phyloP scores from a whole-genome alignment of 2,329 filamentous ascomycete species.

The Beauveria varroae region DNA sequence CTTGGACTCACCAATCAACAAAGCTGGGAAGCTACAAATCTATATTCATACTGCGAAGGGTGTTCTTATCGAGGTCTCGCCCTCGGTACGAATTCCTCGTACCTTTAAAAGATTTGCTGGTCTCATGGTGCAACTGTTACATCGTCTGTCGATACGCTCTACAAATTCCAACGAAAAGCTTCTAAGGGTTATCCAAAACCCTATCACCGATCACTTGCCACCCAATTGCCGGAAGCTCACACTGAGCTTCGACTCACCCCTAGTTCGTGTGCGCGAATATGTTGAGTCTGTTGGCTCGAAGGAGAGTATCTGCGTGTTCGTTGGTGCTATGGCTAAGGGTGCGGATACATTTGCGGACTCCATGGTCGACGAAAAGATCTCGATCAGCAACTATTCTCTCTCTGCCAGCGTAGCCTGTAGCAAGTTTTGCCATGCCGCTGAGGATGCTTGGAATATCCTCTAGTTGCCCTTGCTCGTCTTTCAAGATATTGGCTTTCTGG shows the following conservation, averaged over 20 bases:
- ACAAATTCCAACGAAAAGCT: constrained; percentile 97
- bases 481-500: neutral
- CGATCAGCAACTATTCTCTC: constrained; percentile 96
- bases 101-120: constrained; percentile 99
- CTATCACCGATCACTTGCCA: constrained; percentile 92
- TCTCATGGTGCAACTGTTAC: constrained; percentile 95
- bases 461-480: constrained; percentile 32
- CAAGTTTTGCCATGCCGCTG: constrained; percentile 98
- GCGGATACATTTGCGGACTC: constrained; percentile 90
- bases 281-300: constrained; percentile 69
- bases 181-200: constrained; percentile 94
- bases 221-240: constrained; percentile 98
- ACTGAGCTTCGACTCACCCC: constrained; percentile 83
- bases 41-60: constrained; percentile 98
- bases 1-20: constrained; percentile 97
- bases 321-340: constrained; percentile 97
- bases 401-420: constrained; percentile 97
- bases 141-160: constrained; percentile 90
- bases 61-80: constrained; percentile 94
- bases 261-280: constrained; percentile 85
- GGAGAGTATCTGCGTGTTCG: constrained; percentile 95
- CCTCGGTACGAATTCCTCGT: constrained; percentile 93
- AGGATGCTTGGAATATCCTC: constrained; percentile 92
- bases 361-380: constrained; percentile 94
- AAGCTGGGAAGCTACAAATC: constrained; percentile 93